These are phyloP conservation scores for Decorospora gaudefroyi DNA, from an alignment of 2,329 filamentous ascomycete species.

Conservation along the genomic window DNA sequence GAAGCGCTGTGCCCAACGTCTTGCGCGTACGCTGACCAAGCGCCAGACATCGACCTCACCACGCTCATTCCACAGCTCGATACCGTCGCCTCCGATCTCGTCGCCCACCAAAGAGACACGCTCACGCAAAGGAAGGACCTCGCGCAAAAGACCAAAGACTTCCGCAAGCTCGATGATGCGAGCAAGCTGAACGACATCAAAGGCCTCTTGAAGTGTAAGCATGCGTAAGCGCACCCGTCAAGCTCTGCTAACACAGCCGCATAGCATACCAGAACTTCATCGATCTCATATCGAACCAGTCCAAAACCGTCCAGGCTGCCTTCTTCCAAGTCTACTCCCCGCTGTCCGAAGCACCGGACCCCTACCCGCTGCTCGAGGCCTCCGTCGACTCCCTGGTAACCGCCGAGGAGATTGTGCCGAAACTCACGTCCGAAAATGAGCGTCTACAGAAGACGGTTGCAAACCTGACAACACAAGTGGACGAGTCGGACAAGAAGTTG, in stretches of 20 bases:
- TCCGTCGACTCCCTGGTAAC: constrained; percentile 92
- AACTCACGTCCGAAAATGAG: constrained; percentile 84
- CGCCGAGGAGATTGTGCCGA: constrained; percentile 89
- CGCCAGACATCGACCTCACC: constrained; percentile 80
- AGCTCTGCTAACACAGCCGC: constrained; percentile 24
- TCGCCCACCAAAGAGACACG: constrained; percentile 91
- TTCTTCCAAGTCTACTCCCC: constrained; percentile 93
- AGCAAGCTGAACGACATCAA: constrained; percentile 89
- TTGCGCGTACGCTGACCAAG: constrained; percentile 19
- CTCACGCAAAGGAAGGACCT: constrained; percentile 94
- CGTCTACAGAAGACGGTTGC: constrained; percentile 79
- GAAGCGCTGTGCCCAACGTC: constrained; percentile 17
- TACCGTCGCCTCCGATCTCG: constrained; percentile 91
- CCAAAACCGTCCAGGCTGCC: constrained; percentile 88
- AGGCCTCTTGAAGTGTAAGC: constrained; percentile 77
- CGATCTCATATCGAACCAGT: constrained; percentile 92
- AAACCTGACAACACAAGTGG: constrained; percentile 76
- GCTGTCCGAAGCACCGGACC: constrained; percentile 92
- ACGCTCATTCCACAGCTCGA: constrained; percentile 84
- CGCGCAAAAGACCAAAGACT: constrained; percentile 99
- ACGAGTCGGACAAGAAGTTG: constrained; percentile 79
- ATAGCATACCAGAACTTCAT: constrained; percentile 96
- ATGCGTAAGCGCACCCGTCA: neutral
- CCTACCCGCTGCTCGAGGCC: constrained; percentile 93
- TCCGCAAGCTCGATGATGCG: constrained; percentile 87